These are phyloP conservation scores for Clathrospora elynae DNA, from an alignment of 2,329 filamentous ascomycete genomes.

Conservation along the genomic window DNA sequence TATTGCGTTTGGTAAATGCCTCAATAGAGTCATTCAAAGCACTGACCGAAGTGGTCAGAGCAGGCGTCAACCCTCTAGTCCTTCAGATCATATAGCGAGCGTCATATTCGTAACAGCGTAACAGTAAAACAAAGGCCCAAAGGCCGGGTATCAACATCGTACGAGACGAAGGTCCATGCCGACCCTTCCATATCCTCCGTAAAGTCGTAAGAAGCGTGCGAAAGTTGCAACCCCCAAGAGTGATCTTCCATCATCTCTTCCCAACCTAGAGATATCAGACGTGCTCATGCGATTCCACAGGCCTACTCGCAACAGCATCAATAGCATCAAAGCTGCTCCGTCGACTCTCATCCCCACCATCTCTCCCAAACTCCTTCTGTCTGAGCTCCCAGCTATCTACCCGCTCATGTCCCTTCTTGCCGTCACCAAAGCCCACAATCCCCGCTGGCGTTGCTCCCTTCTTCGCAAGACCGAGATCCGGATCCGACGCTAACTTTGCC, in stretches of 20 bases:
- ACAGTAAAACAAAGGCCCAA: constrained; percentile 7
- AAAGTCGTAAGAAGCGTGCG: constrained; percentile 4
- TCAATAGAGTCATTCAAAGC: not conserved
- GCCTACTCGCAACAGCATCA: constrained; percentile 48
- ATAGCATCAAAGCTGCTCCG: constrained; percentile 54
- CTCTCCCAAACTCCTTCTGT: constrained; percentile 43
- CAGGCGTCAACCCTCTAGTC: not conserved
- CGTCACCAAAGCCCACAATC: constrained; percentile 29
- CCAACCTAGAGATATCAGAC: too few species aligned
- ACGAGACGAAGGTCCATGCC: constrained; percentile 22
- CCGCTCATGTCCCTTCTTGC: constrained; percentile 54
- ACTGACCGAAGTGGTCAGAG: not conserved
- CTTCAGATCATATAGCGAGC: constrained; percentile 1
- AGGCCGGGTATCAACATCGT: constrained; percentile 39
- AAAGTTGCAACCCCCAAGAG: not conserved
- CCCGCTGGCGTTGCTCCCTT: constrained; percentile 47
- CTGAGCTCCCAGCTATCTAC: constrained; percentile 63
- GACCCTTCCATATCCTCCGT: not conserved
- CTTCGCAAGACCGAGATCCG: constrained; percentile 56
- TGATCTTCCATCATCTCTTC: not conserved
- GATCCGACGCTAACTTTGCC: constrained; percentile 60
- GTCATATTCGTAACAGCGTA: constrained; percentile 1
- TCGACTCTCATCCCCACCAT: constrained; percentile 31
- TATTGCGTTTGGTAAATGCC: not conserved
- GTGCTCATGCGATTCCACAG: constrained; percentile 55